Base-by-base conservation (phyloP, 345 rosid genomes). In the rapeseed (Brassica napus) region DNA sequence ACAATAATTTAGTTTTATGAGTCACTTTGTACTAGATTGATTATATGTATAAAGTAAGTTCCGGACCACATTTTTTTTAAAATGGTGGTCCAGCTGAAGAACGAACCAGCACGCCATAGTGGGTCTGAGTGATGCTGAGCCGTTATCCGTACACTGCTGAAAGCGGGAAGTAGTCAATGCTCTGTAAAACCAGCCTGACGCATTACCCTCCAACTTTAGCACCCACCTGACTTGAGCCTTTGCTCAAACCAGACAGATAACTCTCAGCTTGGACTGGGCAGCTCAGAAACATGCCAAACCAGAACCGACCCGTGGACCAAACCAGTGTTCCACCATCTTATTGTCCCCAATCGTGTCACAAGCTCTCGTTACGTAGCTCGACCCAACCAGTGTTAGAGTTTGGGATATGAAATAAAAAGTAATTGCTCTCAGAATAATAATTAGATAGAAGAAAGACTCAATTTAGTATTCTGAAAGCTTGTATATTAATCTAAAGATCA, bases 101-200 rank as follows among this genome's bases (percentile, higher is more conserved):
- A 34, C 55, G 10, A 23, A 7, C 65, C 78, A 65, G 10, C 71
- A 14, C 8, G 28, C 57, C 65, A 75, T 15, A 34, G 26, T 8
- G 58, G 42, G 2, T 3, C 72, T 55, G 58, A 0, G 21, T 0
- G 42, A 28, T 72, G 24, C 37, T 26, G n/a, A 66, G 0, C 58
- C 0, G 42, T 66, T 0, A 37, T 55, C 72, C 57, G 31, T 55
- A 58, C 78, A 75, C 78, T 75, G 78, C 72, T 35, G 30, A 37
- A 4, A 74, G 78, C 24, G 71, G 37, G 54, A 52, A 18, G 54
- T 74, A 4, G 1, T 75, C 78, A 65, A 72, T 75, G 78, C 65
- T 75, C 78, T 75, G 78, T 75, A 30, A 75, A 66, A 24, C 78
- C 78, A 75, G 78, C 57, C 78, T 75, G 37, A 66, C 78, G 78